A percentile compares a stretch with the other conserved stretches of the same genome.
Evolutionary conservation across 2,329 filamentous ascomycete species (phyloP).

Genomic region (Teratosphaeria nubilosa): DNA sequence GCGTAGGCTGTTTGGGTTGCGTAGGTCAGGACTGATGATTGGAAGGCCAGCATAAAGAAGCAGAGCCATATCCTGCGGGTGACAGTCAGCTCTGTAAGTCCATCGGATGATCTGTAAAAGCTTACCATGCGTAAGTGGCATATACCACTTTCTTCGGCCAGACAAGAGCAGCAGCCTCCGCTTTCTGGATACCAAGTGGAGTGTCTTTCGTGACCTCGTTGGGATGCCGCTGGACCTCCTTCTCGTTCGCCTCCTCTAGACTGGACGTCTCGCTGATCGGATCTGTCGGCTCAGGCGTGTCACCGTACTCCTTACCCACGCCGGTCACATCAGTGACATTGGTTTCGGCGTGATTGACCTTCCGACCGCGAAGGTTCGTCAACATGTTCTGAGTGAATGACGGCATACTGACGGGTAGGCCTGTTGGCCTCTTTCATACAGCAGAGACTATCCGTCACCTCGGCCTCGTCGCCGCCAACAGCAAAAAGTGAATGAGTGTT

Average conservation of each 20-base stretch:
- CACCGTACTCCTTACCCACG: background rate
- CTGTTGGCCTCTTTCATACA: background rate
- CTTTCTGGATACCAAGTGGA: slow-evolving; percentile 30
- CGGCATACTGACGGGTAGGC: background rate
- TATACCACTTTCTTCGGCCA: slow-evolving; percentile 30
- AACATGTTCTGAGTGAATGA: background rate
- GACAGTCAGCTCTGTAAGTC: background rate
- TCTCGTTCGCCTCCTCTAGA: slow-evolving; percentile 23
- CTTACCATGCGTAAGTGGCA: slow-evolving; percentile 30
- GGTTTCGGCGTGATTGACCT: background rate
- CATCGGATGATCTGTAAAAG: background rate
- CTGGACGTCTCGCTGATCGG: slow-evolving; percentile 11
- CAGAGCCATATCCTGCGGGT: slow-evolving; percentile 35
- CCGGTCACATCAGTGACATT: background rate
- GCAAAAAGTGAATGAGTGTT: too few relatives aligned
- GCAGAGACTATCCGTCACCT: background rate
- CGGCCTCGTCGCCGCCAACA: background rate
- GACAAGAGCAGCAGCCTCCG: slow-evolving; percentile 31
- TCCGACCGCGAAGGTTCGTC: background rate
- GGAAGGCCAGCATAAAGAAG: slow-evolving; percentile 40
- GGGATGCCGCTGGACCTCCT: slow-evolving; percentile 20
- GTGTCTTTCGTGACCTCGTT: slow-evolving; percentile 20
- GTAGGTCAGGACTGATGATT: slow-evolving; percentile 30
- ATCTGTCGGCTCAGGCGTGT: background rate
- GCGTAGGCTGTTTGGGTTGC: slow-evolving; percentile 32